phyloP scores from a whole-genome alignment of 1,139 yeast species.

The Trichomonascaceae sp. region DNA sequence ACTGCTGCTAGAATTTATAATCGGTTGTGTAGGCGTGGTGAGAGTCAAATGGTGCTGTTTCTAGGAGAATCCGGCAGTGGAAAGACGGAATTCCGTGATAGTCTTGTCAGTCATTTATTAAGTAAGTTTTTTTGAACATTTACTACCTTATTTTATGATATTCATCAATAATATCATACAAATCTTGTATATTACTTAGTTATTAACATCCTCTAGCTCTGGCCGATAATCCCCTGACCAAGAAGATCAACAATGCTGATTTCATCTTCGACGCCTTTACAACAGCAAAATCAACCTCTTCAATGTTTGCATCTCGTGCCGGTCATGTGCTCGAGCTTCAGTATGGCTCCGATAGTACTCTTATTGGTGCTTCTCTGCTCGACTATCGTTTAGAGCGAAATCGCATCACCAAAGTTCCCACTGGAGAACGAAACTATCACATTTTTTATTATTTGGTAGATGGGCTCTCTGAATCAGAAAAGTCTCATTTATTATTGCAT shows the following conservation, averaged over 20 bases:
- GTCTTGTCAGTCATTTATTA: slow-evolving; percentile 29
- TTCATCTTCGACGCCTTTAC: slow-evolving; percentile 36
- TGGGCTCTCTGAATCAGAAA: slow-evolving; percentile 36
- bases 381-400: slow-evolving; percentile 38
- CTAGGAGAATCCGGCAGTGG: slow-evolving; percentile 40
- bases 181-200: background rate
- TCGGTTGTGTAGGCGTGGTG: slow-evolving; percentile 35
- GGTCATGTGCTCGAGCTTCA: slow-evolving; percentile 39
- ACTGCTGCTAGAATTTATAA: slow-evolving; percentile 36
- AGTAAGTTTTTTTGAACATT: slow-evolving; percentile 19
- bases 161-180: background rate
- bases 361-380: slow-evolving; percentile 36
- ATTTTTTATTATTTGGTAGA: slow-evolving; percentile 37
- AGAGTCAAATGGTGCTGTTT: slow-evolving; percentile 35
- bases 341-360: slow-evolving; percentile 34
- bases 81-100: slow-evolving; percentile 34
- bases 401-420: slow-evolving; percentile 37
- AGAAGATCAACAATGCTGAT: slow-evolving; percentile 33
- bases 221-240: slow-evolving; percentile 34
- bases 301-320: slow-evolving; percentile 33
- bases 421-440: slow-evolving; percentile 39
- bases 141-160: no score
- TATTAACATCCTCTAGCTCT: slow-evolving; percentile 22
- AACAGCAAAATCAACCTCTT: slow-evolving; percentile 34
- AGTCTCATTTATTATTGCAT: slow-evolving; percentile 33